Base-by-base conservation (phyloP, 2,329 filamentous ascomycete genomes). In the Metarhizium humberi region DNA sequence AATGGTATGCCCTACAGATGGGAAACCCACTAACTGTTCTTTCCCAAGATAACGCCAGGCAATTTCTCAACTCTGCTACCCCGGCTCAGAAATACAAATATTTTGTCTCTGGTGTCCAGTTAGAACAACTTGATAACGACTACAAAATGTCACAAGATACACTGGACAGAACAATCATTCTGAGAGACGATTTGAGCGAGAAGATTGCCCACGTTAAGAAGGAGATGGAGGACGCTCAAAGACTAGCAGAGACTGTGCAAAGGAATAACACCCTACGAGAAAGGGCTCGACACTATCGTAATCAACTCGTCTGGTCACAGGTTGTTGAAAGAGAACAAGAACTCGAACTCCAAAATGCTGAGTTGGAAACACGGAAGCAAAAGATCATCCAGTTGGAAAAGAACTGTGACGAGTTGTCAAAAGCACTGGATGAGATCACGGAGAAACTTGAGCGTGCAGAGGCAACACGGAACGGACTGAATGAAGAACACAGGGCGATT, bases 1-100 rank as follows among this genome's bases (percentile, higher is more conserved):
- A 99, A 68, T 95, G 90, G 67, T 97, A 91, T 67, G 89, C 87
- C 46, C 76, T 99, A 46, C 92, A 97, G 68, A 90, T 99, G 56
- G 92, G 97, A 66, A 99, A 99, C 63, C 94, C 94, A 0, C 86
- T 99, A 75, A 97, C 95, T 57, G 88, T 97, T 6, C 78, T 99
- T 18, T 96, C 92, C 0, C 94, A 99, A 69, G 94, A 99, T 67
- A 91, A 92, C 70, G 94, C 94, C 11, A 85, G 94, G 11, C 88
- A 95, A 56, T 99, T 99, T 64, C 79, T 99, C 47, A 95, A 92
- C 65, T 82, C 86, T 40, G 92, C 94, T 13, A 88, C 84, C 2
- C 82, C 91, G 0, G 75, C 81, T 3, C 85, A 92, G 57, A 99
- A 99, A 68, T 99, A 97, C 77, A 94, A 90, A 62, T 96, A 96